Evolutionary conservation across 2,329 filamentous ascomycete genomes (phyloP).

Genomic region (Diplodia intermedia): DNA sequence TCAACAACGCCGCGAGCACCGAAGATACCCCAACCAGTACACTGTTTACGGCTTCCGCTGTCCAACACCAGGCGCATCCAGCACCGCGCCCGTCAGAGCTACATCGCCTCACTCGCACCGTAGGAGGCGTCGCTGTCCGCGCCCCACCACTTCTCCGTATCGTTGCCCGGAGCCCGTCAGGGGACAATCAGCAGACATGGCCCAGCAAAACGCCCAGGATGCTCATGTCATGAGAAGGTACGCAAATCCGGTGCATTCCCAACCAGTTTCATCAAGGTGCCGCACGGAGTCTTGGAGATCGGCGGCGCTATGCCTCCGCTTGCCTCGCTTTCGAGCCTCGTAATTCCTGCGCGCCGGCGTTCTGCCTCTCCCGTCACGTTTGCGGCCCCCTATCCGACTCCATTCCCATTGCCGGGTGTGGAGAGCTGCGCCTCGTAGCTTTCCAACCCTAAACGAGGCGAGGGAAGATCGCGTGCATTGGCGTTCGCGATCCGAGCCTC

Average conservation of each 20-base stretch:
- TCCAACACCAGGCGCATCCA: slow-evolving; percentile 1
- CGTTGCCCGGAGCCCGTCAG: slow-evolving; percentile 21
- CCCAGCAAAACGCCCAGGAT: slow-evolving; percentile 31
- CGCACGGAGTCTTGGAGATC: slow-evolving; percentile 28
- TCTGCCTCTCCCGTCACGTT: slow-evolving; percentile 22
- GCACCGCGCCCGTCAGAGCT: slow-evolving; percentile 14
- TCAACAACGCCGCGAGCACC: slow-evolving; percentile 24
- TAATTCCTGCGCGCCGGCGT: slow-evolving; percentile 4
- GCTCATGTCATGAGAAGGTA: slow-evolving; percentile 34
- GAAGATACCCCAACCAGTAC: slow-evolving; percentile 31
- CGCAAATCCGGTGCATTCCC: slow-evolving; percentile 21
- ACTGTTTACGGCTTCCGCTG: slow-evolving; percentile 19
- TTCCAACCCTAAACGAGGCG: slow-evolving; percentile 35
- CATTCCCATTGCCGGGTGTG: slow-evolving; percentile 18
- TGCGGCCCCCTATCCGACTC: slow-evolving; percentile 21
- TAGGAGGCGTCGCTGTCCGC: slow-evolving; percentile 15
- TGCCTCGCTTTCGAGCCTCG: slow-evolving; percentile 26
- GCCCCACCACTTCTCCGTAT: not conserved
- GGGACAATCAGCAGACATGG: slow-evolving; percentile 30
- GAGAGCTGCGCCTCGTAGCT: slow-evolving; percentile 31
- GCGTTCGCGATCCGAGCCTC: slow-evolving; percentile 45
- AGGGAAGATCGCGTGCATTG: slow-evolving; percentile 49
- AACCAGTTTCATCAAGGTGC: slow-evolving; percentile 27
- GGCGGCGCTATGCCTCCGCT: slow-evolving; percentile 14
- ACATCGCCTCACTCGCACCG: not conserved